Evolutionary conservation across 2,329 filamentous ascomycete genomes (phyloP), one percentile per base, ranked within the genome.

Genomic region (Fusarium neocosmosporiellum): DNA sequence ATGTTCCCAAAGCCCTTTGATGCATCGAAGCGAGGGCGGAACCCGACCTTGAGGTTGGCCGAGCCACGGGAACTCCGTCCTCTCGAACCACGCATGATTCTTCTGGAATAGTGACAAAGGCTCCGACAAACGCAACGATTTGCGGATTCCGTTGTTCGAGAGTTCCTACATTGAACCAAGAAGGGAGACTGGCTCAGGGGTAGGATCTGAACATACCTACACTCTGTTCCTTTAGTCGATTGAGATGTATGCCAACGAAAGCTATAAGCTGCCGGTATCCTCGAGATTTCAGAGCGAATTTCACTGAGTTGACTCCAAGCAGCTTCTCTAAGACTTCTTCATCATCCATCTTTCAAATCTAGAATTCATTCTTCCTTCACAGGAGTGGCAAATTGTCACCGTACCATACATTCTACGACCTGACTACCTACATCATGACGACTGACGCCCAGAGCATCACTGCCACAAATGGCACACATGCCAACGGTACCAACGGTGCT

Each of bases 301-400:
- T 29, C 27, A 36, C 36, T 16, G 8, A 59, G 24, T 34, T 24
- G 7, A 20, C 36, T 31, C 54, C 34, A 24, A 41, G 36, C 34
- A 59, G 36, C 36, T 20, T 41, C 36, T 29, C 22, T 10, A 41
- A 29, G 18, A 41, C 20, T 24, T 24, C 24, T 29, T 18, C 36
- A 59, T 20, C 18, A 41, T 4, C 13, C 37, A 37, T 5, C 37
- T 59, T n/a, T 57, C 24, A 41, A 31, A 20, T 8, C 8, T 59
- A 59, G 36, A 59, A 18, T 59, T 29, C 55, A 59, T 41, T 29
- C 16, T 36, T 59, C 55, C 55, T 59, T 59, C 55, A 16, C 55
- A 7, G 55, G 55, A 59, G 24, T 5, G 55, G 36, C 11, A 33
- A 58, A 65, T 55, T 20, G 29, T 37, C 11, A 41, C 43, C 7